These are phyloP conservation scores for Xylaria arbuscula DNA, from an alignment of 2,329 filamentous ascomycete genomes.

Conservation along the genomic window DNA sequence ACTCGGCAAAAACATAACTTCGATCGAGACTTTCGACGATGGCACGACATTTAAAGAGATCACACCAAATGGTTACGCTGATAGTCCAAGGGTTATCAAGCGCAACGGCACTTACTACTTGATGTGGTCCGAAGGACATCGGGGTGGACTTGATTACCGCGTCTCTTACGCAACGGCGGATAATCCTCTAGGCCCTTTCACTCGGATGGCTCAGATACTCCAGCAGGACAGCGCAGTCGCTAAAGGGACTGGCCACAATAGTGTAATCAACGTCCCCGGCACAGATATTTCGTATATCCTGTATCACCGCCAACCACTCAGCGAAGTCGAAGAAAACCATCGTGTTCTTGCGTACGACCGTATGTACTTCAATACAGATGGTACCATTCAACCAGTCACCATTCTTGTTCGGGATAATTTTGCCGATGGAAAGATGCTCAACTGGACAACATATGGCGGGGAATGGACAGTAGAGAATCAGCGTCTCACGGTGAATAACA, in stretches of 20 bases:
- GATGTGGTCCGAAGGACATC: slow-evolving; percentile 58
- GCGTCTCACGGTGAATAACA: slow-evolving; percentile 40
- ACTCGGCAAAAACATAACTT: slow-evolving; percentile 57
- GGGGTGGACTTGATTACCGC: slow-evolving; percentile 57
- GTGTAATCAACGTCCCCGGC: slow-evolving; percentile 53
- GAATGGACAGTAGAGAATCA: slow-evolving; percentile 46
- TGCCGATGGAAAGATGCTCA: slow-evolving; percentile 53
- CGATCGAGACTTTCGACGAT: slow-evolving; percentile 54
- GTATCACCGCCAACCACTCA: slow-evolving; percentile 58
- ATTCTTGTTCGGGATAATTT: slow-evolving; percentile 60
- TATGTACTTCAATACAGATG: slow-evolving; percentile 58
- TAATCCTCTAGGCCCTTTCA: slow-evolving; percentile 57
- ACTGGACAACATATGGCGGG: slow-evolving; percentile 50
- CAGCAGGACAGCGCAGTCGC: slow-evolving; percentile 50
- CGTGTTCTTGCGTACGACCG: slow-evolving; percentile 60
- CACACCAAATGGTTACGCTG: slow-evolving; percentile 58
- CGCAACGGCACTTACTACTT: slow-evolving; percentile 55
- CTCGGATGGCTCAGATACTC: slow-evolving; percentile 52
- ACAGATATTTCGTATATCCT: slow-evolving; percentile 58
- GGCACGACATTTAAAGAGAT: slow-evolving; percentile 56
- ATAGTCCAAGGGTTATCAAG: slow-evolving; percentile 57
- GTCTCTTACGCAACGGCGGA: slow-evolving; percentile 56
- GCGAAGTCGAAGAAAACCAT: slow-evolving; percentile 57
- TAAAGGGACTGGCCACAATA: slow-evolving; percentile 55
- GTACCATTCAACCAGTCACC: slow-evolving; percentile 55